Conservation (phyloP, 2,329 filamentous ascomycete genomes). For the Cladobotryum mycophilum region DNA sequence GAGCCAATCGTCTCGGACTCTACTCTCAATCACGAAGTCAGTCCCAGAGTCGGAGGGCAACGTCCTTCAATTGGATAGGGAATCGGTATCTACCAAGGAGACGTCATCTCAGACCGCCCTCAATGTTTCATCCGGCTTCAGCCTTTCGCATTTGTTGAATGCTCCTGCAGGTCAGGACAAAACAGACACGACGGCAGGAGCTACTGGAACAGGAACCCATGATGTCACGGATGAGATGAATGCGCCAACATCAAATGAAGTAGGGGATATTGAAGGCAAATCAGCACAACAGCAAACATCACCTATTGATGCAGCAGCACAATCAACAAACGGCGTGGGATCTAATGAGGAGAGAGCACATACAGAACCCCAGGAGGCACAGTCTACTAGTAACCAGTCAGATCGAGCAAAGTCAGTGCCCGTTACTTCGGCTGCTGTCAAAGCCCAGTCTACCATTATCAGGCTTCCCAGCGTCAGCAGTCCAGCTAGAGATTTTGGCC, state of each 20-base stretch:
- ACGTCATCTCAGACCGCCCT: background rate
- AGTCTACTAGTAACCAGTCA: too few species aligned
- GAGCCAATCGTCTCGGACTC: slow-evolving; percentile 5
- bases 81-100: background rate
- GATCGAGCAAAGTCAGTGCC: background rate
- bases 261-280: background rate
- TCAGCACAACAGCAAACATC: too few species aligned
- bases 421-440: background rate
- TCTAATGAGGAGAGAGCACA: too few species aligned
- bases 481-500: background rate
- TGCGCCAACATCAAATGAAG: background rate
- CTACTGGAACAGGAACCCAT: background rate
- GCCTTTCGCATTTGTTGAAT: background rate
- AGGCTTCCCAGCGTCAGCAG: background rate
- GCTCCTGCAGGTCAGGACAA: background rate
- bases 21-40: slow-evolving; percentile 2
- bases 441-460: background rate
- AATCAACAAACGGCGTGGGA: too few species aligned
- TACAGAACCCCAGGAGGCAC: too few species aligned
- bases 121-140: too few species aligned
- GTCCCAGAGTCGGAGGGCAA: background rate
- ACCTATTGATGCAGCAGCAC: too few species aligned
- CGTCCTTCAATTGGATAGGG: too few species aligned
- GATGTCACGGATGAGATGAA: background rate
- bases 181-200: too few species aligned